Evolutionary conservation across 176 grass and related monocot genomes (phyloP), one percentile per base, ranked within the genome.

Genomic region (Lolium perenne): DNA sequence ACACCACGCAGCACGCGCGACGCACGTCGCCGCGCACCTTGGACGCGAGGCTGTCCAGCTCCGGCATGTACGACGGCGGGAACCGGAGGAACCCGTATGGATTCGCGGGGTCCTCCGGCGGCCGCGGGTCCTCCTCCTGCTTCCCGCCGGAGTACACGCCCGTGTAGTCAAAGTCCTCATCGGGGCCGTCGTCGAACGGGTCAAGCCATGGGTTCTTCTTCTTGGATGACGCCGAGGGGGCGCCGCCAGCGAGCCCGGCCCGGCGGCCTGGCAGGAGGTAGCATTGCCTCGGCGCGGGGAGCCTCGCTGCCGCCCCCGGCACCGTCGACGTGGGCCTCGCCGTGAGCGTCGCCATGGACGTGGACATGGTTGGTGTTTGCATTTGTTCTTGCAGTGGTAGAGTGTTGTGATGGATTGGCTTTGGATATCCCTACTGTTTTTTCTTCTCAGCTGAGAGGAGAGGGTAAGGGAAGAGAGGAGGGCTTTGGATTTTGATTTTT

Each of bases 121-220:
- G 91, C 11, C 93, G 82, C 20, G 95, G 95, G 78, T 98, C 95
- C 95, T 98, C 95, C 55, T 92, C 87, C 92, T 98, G 95, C 77
- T 98, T 98, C 57, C 95, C 95, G 5, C 86, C 90, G 2, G 93
- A 72, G 79, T 89, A 98, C 46, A 90, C 74, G 77, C 89, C 90
- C 25, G 58, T 65, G 90, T 93, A 88, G 76, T 95, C 95, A 70
- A 93, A 83, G 20, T 92, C 80, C 15, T 92, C 91, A 78, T 95
- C 93, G 2, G 84, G 80, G 0, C 91, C 93, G 43, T 91, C 89
- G 88, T 98, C 93, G 78, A 98, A 98, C 76, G 95, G 95, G 80
- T 98, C 95, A 23, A 95, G 83, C 95, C 95, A 98, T 15, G 93
- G 91, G 82, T 98, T 98, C 89, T 94, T 91, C 80, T 98, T 93